These are phyloP conservation scores for Calonectria hawksworthii DNA, from an alignment of 2,329 filamentous ascomycete species.

Conservation along the genomic window DNA sequence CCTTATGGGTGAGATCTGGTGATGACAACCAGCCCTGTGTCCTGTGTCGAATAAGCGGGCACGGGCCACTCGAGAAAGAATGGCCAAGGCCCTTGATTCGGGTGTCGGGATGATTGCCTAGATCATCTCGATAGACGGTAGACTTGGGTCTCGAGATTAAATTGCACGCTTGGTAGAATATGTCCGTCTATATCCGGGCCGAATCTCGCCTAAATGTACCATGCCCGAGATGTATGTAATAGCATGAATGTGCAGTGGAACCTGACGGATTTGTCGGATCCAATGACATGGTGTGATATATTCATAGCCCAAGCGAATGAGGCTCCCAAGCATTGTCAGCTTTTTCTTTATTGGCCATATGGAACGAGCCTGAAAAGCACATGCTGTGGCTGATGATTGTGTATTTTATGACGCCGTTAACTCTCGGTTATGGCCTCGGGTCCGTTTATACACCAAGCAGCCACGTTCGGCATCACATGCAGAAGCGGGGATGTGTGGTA, in stretches of 20 bases:
- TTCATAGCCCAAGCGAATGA: not conserved
- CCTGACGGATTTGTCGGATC: not conserved
- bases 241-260: not conserved
- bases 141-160: not conserved
- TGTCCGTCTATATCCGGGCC: slow-evolving; percentile 6
- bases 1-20: not conserved
- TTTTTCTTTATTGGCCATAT: not conserved
- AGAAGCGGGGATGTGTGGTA: not conserved
- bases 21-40: not conserved
- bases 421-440: not conserved
- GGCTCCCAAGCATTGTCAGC: not conserved
- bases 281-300: not conserved
- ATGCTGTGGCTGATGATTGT: not conserved
- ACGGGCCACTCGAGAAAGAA: not conserved
- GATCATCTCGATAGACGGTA: not conserved
- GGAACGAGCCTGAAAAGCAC: not conserved
- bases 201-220: not conserved
- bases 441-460: not conserved
- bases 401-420: not conserved
- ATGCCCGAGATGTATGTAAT: not conserved
- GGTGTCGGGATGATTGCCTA: not conserved
- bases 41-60: not conserved
- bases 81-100: not conserved
- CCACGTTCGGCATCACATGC: slow-evolving; percentile 11
- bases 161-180: not conserved